Evolutionary conservation across 805 yeast species (phyloP).

Genomic region (Helenozyma baotianmanensis): DNA sequence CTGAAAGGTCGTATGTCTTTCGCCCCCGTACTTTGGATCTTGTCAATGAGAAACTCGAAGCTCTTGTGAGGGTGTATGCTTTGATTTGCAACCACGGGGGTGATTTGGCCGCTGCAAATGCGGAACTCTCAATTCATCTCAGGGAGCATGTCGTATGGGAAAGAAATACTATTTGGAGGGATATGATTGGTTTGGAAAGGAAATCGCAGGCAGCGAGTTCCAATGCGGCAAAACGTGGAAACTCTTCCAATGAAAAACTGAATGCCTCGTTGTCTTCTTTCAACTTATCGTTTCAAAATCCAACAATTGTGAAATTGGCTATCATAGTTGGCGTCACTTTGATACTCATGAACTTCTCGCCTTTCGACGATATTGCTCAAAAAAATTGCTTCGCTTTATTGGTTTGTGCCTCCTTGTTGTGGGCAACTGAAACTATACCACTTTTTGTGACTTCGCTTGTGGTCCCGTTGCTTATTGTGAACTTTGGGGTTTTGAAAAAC

Average conservation of each 20-base stretch:
- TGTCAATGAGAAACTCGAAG: conserved; percentile 29
- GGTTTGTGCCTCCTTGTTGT: conserved; percentile 48
- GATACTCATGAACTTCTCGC: conserved; percentile 48
- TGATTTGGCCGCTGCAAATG: conserved; percentile 41
- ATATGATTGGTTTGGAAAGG: conserved; percentile 63
- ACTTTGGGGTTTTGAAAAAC: conserved; percentile 46
- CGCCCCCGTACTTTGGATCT: conserved; percentile 24
- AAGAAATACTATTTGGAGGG: conserved; percentile 53
- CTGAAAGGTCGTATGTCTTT: conserved; percentile 38
- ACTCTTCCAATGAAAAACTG: conserved; percentile 5
- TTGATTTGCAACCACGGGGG: conserved; percentile 30
- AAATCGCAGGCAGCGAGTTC: conserved; percentile 68
- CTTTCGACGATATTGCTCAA: conserved; percentile 62
- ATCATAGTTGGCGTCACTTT: conserved; percentile 50
- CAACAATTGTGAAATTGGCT: conserved; percentile 40
- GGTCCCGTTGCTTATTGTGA: conserved; percentile 44
- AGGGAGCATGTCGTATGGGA: conserved; percentile 56
- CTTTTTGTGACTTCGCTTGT: conserved; percentile 45
- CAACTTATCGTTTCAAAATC: conserved; percentile 14
- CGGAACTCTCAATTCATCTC: conserved; percentile 53
- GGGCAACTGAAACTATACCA: conserved; percentile 53
- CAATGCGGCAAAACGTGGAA: conserved; percentile 3
- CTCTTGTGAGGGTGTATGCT: conserved; percentile 28
- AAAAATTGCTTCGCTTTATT: conserved; percentile 67
- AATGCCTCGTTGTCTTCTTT: conserved; percentile 11